Conservation (phyloP, 179 eudicot species). For the Heliamphora pulchella region DNA sequence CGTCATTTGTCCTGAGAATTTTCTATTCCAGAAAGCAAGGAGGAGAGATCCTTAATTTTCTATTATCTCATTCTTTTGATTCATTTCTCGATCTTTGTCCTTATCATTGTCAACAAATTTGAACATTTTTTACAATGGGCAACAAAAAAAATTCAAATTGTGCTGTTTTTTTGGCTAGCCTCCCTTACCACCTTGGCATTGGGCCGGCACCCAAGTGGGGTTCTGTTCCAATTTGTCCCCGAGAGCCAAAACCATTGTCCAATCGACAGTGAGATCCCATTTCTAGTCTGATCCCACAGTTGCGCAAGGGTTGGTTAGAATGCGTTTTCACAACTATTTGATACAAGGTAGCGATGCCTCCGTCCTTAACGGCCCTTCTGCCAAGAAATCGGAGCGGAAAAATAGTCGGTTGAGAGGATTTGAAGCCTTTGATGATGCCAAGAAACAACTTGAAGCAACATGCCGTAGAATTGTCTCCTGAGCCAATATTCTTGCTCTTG, state of each 20-base stretch:
- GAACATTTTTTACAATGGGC: background rate
- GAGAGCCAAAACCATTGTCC: constrained; percentile 28
- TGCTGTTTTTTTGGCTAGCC: constrained; percentile 16
- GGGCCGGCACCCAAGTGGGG: constrained; percentile 31
- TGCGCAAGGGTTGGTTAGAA: constrained; percentile 39
- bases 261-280: constrained; percentile 24
- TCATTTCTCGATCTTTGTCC: background rate
- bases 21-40: too few species aligned
- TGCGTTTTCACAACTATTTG: constrained; percentile 56
- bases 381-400: constrained; percentile 40
- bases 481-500: constrained; percentile 54
- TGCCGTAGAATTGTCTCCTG: constrained; percentile 66
- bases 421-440: constrained; percentile 48
- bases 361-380: constrained; percentile 37
- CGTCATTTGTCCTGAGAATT: too few species aligned
- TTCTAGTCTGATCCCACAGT: constrained; percentile 24
- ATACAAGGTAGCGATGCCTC: constrained; percentile 67
- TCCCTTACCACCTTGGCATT: constrained; percentile 8
- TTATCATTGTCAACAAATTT: background rate
- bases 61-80: too few species aligned
- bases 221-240: constrained; percentile 34
- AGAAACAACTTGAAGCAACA: constrained; percentile 37
- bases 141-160: background rate
- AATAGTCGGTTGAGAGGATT: constrained; percentile 41
- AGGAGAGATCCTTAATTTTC: too few species aligned